Evolutionary conservation across 108 stramenopile genomes (phyloP).

Genomic region (Fistulifera solaris): DNA sequence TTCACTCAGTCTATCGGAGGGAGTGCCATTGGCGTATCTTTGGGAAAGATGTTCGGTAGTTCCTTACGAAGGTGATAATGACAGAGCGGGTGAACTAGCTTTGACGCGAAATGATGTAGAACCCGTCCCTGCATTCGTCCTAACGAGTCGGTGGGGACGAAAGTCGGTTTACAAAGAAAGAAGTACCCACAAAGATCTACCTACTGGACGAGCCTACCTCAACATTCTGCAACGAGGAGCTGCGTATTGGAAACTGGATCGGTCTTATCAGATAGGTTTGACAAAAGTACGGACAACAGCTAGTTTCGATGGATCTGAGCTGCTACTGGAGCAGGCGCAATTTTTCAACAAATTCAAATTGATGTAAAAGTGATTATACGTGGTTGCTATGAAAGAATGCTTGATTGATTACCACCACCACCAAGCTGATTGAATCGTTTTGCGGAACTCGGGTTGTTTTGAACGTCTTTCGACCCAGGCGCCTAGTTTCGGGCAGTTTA

Average conservation of each 20-base stretch:
- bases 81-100: conserved; percentile 8
- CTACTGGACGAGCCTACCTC: conserved; percentile 55
- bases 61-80: conserved; percentile 49
- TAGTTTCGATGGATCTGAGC: too few relatives aligned
- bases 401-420: conserved; percentile 77
- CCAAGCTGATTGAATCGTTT: conserved; percentile 63
- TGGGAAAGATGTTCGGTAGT: conserved; percentile 48
- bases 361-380: too few relatives aligned
- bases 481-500: conserved; percentile 24
- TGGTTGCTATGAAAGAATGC: too few relatives aligned
- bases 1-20: conserved; percentile 53
- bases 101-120: conserved; percentile 12
- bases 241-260: conserved; percentile 46
- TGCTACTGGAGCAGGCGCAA: too few relatives aligned
- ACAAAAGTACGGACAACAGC: conserved; percentile 12
- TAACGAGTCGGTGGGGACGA: background rate
- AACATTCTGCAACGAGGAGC: conserved; percentile 59
- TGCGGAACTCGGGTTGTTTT: conserved; percentile 36
- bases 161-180: background rate
- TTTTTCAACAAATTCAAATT: too few relatives aligned
- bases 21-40: conserved; percentile 59
- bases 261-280: conserved; percentile 34
- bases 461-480: conserved; percentile 51
- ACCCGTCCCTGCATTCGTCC: background rate
- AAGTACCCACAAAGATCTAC: conserved; percentile 3